A percentile compares a stretch with the other conserved stretches of the same genome.
These are phyloP conservation scores for Posidonia oceanica DNA, from an alignment of 116 monocot genomes.

Conservation along the genomic window DNA sequence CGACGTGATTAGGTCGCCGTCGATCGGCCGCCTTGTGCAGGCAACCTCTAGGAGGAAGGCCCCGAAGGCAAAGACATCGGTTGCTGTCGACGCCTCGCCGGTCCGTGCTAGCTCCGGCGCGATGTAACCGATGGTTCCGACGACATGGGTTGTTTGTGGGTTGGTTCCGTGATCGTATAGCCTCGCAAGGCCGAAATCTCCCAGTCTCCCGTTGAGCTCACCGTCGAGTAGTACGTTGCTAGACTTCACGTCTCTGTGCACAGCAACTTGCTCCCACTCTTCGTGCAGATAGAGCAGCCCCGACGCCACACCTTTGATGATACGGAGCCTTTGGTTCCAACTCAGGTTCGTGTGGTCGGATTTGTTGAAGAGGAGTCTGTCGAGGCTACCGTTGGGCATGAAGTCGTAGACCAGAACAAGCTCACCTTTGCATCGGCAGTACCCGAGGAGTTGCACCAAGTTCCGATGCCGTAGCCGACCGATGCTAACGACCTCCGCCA, in stretches of 20 bases:
- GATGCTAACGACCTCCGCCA: constrained; percentile 26
- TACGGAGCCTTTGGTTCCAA: constrained; percentile 12
- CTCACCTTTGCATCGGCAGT: constrained; percentile 27
- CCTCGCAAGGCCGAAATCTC: constrained; percentile 55
- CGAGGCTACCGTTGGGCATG: constrained; percentile 49
- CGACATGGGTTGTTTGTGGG: constrained; percentile 26
- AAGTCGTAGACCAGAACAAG: constrained; percentile 27
- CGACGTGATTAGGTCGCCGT: constrained; percentile 15
- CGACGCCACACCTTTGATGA: constrained; percentile 24
- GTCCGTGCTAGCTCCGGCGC: constrained; percentile 42
- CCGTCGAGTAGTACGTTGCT: constrained; percentile 55
- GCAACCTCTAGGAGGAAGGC: constrained; percentile 36
- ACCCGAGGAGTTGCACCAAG: constrained; percentile 35
- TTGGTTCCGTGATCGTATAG: constrained; percentile 40
- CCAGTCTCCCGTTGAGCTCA: constrained; percentile 31
- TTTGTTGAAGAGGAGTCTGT: constrained; percentile 22
- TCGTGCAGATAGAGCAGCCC: constrained; percentile 45
- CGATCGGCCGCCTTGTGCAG: constrained; percentile 33
- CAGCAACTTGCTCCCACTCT: constrained; percentile 39
- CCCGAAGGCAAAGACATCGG: constrained; percentile 54
- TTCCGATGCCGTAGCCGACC: constrained; percentile 41
- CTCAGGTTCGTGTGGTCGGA: not conserved
- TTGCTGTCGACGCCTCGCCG: constrained; percentile 21
- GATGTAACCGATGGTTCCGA: constrained; percentile 43
- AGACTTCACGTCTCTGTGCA: constrained; percentile 56